Percentiles rank a stretch among this genome's conserved stretches.
These are phyloP conservation scores for Linanthus parryae DNA, from an alignment of 148 eudicot species.

Conservation along the genomic window DNA sequence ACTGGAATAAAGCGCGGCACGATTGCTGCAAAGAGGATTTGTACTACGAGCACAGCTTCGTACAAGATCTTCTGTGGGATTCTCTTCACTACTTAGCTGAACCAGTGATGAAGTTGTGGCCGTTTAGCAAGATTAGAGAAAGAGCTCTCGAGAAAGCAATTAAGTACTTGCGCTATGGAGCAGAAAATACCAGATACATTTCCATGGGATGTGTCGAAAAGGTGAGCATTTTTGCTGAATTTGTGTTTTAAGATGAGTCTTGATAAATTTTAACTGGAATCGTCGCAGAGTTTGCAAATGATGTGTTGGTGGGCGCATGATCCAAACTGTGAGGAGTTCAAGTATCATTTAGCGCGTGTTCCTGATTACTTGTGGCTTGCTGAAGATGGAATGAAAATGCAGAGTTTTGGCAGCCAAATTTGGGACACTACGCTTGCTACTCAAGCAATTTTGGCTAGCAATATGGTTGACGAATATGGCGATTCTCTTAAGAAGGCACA, in stretches of 20 bases:
- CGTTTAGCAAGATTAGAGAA: conserved; percentile 27
- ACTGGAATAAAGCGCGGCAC: conserved; percentile 34
- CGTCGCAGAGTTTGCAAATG: conserved; percentile 50
- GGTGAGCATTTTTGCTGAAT: too few species aligned
- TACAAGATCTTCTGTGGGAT: conserved; percentile 36
- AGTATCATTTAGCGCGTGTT: conserved; percentile 41
- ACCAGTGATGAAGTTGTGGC: conserved; percentile 27
- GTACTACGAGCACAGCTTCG: conserved; percentile 23
- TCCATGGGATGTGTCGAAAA: conserved; percentile 34
- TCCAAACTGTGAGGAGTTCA: conserved; percentile 39
- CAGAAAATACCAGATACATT: conserved; percentile 27
- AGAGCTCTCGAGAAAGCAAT: conserved; percentile 22
- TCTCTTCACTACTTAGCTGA: conserved; percentile 25
- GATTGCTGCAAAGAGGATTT: conserved; percentile 34
- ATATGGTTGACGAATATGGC: conserved; percentile 26
- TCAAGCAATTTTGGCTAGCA: conserved; percentile 30
- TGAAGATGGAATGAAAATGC: conserved; percentile 26
- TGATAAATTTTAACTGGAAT: too few species aligned
- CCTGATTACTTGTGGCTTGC: conserved; percentile 22
- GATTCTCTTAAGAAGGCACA: conserved; percentile 26
- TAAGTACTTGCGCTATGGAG: conserved; percentile 28
- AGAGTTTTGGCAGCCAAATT: conserved; percentile 28
- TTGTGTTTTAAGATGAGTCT: too few species aligned
- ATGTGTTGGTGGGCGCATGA: conserved; percentile 53
- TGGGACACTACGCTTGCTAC: conserved; percentile 31